phyloP scores from a whole-genome alignment of 208 protist species.

The Acanthamoeba triangularis region DNA sequence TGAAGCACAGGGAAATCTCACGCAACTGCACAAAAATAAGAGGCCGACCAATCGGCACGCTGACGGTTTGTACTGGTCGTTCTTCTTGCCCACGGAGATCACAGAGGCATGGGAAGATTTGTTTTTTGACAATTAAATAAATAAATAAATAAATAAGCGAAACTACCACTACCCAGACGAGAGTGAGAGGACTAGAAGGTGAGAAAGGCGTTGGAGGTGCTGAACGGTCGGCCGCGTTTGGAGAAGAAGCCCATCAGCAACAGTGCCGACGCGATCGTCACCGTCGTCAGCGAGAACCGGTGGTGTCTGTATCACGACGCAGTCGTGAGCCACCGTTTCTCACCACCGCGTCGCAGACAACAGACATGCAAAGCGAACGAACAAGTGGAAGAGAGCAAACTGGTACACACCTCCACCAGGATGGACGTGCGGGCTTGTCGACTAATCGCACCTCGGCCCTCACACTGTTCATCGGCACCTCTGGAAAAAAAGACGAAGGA shows the following conservation, averaged over 20 bases:
- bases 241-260: slow-evolving; percentile 66
- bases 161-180: too few relatives aligned
- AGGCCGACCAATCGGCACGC: too few relatives aligned
- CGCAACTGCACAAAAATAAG: too few relatives aligned
- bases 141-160: neutral
- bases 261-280: slow-evolving; percentile 54
- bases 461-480: slow-evolving; percentile 23
- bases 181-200: neutral
- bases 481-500: neutral
- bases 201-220: slow-evolving; percentile 45
- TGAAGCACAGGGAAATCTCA: too few relatives aligned
- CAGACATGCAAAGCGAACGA: too few relatives aligned
- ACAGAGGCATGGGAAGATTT: too few relatives aligned
- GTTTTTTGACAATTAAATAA: neutral
- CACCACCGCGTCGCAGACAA: too few relatives aligned
- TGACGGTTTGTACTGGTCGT: too few relatives aligned
- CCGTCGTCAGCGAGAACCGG: slow-evolving; percentile 62
- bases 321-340: neutral
- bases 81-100: too few relatives aligned
- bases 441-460: slow-evolving; percentile 33
- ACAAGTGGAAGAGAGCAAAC: too few relatives aligned
- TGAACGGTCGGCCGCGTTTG: neutral
- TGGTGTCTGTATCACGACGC: neutral
- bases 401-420: slow-evolving; percentile 60
- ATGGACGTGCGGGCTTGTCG: slow-evolving; percentile 22